These are phyloP conservation scores for Emericellopsis cladophorae DNA, from an alignment of 2,329 filamentous ascomycete genomes.

Conservation along the genomic window DNA sequence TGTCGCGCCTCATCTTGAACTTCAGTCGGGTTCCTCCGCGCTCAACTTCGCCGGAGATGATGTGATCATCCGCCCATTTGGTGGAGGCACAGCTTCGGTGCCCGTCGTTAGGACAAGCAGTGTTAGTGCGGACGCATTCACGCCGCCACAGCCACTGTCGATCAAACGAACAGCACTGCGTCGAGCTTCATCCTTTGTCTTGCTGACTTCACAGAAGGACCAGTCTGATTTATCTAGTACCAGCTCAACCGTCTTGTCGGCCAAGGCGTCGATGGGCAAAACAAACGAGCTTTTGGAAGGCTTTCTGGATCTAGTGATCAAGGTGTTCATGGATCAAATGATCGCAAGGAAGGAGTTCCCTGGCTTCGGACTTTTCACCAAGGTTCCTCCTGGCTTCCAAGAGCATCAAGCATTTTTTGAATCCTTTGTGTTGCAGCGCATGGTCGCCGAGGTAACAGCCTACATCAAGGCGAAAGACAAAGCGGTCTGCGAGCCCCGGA, in stretches of 20 bases:
- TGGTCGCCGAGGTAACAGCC: conserved; percentile 58
- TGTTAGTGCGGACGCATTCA: conserved; percentile 29
- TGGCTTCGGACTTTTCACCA: conserved; percentile 74
- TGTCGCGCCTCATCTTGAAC: conserved; percentile 71
- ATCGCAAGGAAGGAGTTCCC: conserved; percentile 80
- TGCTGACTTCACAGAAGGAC: conserved; percentile 60
- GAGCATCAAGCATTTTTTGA: conserved; percentile 95
- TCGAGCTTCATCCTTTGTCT: conserved; percentile 80
- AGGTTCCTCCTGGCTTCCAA: conserved; percentile 82
- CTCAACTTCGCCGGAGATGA: conserved; percentile 79
- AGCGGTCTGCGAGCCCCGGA: conserved; percentile 64
- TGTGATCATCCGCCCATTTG: conserved; percentile 68
- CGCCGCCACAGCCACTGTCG: conserved; percentile 31
- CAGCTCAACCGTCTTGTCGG: conserved; percentile 37
- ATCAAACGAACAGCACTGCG: conserved; percentile 50
- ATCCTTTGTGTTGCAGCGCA: conserved; percentile 70
- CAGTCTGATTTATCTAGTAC: conserved; percentile 43
- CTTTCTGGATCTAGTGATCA: conserved; percentile 64
- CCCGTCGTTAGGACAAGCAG: conserved; percentile 63
- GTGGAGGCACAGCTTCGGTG: conserved; percentile 32
- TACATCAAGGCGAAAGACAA: conserved; percentile 60
- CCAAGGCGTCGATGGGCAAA: conserved; percentile 19
- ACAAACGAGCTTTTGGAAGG: conserved; percentile 54
- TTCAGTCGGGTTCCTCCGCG: conserved; percentile 70
- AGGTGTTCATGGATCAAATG: conserved; percentile 76